Percentiles rank a stretch among this genome's conserved stretches.
Evolutionary conservation across 148 eudicot genomes (phyloP).

Genomic region (Suaeda aralocaspica): DNA sequence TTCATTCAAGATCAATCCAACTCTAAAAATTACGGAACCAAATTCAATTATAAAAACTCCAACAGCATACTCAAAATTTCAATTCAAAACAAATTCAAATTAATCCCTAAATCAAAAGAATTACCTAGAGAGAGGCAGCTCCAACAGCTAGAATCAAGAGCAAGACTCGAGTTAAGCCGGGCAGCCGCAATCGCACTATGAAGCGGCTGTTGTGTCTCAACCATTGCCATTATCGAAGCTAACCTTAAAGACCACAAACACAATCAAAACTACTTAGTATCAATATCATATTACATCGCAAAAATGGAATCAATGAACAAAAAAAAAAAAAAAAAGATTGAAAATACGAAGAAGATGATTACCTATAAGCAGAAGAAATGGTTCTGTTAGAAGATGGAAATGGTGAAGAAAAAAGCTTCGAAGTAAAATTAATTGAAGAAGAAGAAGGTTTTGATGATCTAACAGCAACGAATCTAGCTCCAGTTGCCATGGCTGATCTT

Average conservation of each 20-base stretch:
- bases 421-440: neutral
- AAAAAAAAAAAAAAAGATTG: neutral
- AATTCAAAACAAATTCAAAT: neutral
- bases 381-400: constrained; percentile 31
- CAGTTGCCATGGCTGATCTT: constrained; percentile 28
- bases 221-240: constrained; percentile 33
- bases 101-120: neutral
- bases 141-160: constrained; percentile 56
- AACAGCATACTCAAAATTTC: constrained; percentile 4
- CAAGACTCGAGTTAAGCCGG: constrained; percentile 48
- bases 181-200: constrained; percentile 64
- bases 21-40: neutral
- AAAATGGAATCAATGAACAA: neutral
- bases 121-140: constrained; percentile 59
- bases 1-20: neutral
- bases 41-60: neutral
- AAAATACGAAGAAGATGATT: neutral
- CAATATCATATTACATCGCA: neutral
- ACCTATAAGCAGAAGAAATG: constrained; percentile 37
- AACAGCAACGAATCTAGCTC: constrained; percentile 24
- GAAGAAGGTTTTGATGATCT: constrained; percentile 22
- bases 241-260: constrained; percentile 25
- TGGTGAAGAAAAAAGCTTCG: constrained; percentile 18
- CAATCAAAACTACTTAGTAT: neutral
- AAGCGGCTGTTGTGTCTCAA: constrained; percentile 59